A percentile compares a stretch with the other conserved stretches of the same genome.
phyloP scores from a whole-genome alignment of 768 basidiomycete genomes.

The Tubosaeta sp. region DNA sequence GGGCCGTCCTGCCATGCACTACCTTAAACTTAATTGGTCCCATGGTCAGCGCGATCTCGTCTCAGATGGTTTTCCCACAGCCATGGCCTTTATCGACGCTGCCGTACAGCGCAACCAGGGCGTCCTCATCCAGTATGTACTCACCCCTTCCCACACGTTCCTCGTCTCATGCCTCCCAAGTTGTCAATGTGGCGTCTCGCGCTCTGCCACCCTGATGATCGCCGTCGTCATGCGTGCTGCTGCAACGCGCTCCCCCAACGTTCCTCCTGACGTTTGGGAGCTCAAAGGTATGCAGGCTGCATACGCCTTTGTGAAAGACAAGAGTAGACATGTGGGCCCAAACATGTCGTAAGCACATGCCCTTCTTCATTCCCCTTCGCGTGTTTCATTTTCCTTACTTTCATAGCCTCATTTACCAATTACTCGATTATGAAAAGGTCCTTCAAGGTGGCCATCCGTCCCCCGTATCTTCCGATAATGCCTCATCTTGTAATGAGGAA shows the following conservation, averaged over 20 bases:
- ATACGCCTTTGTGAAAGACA: conserved; percentile 85
- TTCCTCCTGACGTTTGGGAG: conserved; percentile 72
- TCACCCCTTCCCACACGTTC: conserved; percentile 7
- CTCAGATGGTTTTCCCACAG: conserved; percentile 68
- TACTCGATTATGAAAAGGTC: conserved; percentile 84
- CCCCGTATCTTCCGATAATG: conserved; percentile 50
- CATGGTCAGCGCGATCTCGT: conserved; percentile 92
- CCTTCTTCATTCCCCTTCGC: conserved; percentile 19
- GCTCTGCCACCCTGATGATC: conserved; percentile 86
- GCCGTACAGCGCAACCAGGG: conserved; percentile 73
- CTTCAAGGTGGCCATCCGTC: conserved; percentile 50
- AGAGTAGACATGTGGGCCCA: conserved; percentile 83
- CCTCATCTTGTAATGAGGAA: conserved; percentile 53
- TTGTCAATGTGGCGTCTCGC: conserved; percentile 91
- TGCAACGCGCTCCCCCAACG: conserved; percentile 56
- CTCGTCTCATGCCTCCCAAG: conserved; percentile 37
- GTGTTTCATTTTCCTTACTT: conserved; percentile 18
- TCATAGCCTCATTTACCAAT: conserved; percentile 83
- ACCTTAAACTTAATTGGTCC: conserved; percentile 88
- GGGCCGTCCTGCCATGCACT: conserved; percentile 78
- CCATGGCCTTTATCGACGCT: conserved; percentile 78
- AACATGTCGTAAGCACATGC: conserved; percentile 83
- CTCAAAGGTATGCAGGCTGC: conserved; percentile 87
- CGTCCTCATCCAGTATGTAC: conserved; percentile 78
- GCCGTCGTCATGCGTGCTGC: conserved; percentile 95